Base-by-base conservation (phyloP, 1,284 basidiomycete species). In the Acaromyces ingoldii region DNA sequence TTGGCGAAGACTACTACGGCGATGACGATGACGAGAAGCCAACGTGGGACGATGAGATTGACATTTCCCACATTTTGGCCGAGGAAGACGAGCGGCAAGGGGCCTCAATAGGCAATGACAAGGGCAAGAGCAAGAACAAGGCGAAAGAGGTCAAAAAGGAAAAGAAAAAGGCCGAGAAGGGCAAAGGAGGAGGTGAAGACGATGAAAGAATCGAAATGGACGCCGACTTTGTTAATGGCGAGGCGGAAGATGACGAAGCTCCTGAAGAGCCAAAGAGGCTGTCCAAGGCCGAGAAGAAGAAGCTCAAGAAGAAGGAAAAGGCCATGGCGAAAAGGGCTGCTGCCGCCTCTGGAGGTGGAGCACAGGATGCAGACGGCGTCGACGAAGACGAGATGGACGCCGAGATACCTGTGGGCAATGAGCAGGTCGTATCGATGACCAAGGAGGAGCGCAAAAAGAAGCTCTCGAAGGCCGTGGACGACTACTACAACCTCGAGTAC, bases 401-500 rank as follows among this genome's bases (percentile, higher is more conserved):
- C 17, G 33, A 54, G 5, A 54, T 57, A 44, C 51, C 45, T 37
- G 56, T 48, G 11, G 28, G 41, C 4, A 9, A 6, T 9, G 28
- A 31, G n/a, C 38, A 19, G 9, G 19, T 45, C 11, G 19, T n/a
- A 34, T 42, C 26, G 6, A 24, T 51, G 31, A 51, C 19, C 30
- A 34, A 21, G 1, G 31, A n/a, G 29, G 51, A 51, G 31, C 46
- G 37, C n/a, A 34, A 55, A 39, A 24, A 24, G 3, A 45, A 53
- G 40, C 31, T 44, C 15, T 26, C 30, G 51, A 80, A 88, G 67
- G 89, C 92, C 64, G 87, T 96, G 84, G 88, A 92, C 58, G 88
- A 91, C 72, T 81, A 97, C 48, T 87, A 91, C 74, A 83, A 81
- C 26, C 81, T 97, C 17, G 91, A 96, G 63, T 95, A 96, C 79